Percentiles rank a stretch among this genome's conserved stretches.
Evolutionary conservation across 2,329 filamentous ascomycete genomes (phyloP).

Genomic region (Diplodia seriata): DNA sequence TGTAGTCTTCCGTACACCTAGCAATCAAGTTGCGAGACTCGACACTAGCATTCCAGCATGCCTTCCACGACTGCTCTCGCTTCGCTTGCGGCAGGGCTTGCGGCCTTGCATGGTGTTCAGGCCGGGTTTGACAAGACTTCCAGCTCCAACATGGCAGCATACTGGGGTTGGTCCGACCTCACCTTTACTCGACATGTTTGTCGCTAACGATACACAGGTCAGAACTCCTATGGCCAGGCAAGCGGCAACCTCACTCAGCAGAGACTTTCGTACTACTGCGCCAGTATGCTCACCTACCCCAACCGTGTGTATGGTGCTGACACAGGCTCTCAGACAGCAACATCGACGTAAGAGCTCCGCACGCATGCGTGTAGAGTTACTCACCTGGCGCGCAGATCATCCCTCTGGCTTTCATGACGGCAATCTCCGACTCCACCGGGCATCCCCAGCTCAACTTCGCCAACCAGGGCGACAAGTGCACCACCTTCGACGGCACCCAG

Average conservation of each 20-base stretch:
- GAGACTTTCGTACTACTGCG: conserved; percentile 65
- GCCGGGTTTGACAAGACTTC: conserved; percentile 36
- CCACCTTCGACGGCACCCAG: conserved; percentile 62
- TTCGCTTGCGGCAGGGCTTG: background rate
- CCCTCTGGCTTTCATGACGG: conserved; percentile 67
- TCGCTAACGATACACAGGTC: conserved; percentile 46
- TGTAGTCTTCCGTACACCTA: no score
- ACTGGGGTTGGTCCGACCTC: conserved; percentile 63
- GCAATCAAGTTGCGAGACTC: no score
- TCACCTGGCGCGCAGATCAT: conserved; percentile 55
- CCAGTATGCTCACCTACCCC: conserved; percentile 52
- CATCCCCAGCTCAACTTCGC: conserved; percentile 68
- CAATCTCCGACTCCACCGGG: conserved; percentile 59
- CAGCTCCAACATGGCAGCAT: conserved; percentile 65
- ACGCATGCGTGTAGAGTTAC: no score
- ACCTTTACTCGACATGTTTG: background rate
- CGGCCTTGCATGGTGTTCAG: background rate
- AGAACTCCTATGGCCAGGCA: conserved; percentile 65
- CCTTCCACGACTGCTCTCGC: background rate
- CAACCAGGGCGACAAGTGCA: conserved; percentile 68
- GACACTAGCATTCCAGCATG: background rate
- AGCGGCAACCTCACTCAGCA: conserved; percentile 58
- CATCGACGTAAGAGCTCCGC: conserved; percentile 46
- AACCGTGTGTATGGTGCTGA: conserved; percentile 29
- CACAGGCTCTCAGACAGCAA: conserved; percentile 47